Evolutionary conservation across 2,329 filamentous ascomycete species (phyloP).

Genomic region (Coniochaeta sp.): DNA sequence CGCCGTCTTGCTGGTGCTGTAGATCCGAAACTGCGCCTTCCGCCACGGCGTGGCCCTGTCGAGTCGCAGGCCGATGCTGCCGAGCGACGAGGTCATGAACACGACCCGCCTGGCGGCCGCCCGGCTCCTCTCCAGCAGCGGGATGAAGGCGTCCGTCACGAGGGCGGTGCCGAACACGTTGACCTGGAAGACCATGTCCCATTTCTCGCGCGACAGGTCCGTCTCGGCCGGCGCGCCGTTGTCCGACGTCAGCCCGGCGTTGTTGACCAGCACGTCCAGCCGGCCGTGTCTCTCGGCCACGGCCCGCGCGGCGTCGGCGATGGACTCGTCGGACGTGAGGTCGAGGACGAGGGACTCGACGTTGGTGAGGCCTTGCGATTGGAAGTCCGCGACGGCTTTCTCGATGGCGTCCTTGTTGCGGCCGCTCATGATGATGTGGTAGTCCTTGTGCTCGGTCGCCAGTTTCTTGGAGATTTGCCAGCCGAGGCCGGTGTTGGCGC

Average conservation of each 20-base stretch:
- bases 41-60: constrained; percentile 11
- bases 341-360: constrained; percentile 30
- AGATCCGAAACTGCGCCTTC: constrained; percentile 22
- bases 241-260: constrained; percentile 24
- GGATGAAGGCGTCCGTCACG: constrained; percentile 19
- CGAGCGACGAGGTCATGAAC: constrained; percentile 28
- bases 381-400: constrained; percentile 22
- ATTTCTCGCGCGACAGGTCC: constrained; percentile 21
- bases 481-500: constrained; percentile 34
- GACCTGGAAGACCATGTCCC: constrained; percentile 26
- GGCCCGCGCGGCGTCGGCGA: constrained; percentile 13
- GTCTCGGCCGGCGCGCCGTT: constrained; percentile 3
- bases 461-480: constrained; percentile 31
- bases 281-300: constrained; percentile 16
- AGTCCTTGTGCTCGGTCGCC: constrained; percentile 23
- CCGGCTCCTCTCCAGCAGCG: constrained; percentile 19
- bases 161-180: constrained; percentile 26
- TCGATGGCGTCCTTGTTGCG: constrained; percentile 25
- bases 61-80: constrained; percentile 19
- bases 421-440: constrained; percentile 30
- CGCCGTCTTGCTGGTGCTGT: constrained; percentile 34
- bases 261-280: constrained; percentile 28
- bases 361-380: constrained; percentile 21
- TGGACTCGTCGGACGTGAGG: constrained; percentile 18
- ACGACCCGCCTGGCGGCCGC: constrained; percentile 21